phyloP scores from a whole-genome alignment of 192 early-diverging fungal species.

The Gonapodya sp. region DNA sequence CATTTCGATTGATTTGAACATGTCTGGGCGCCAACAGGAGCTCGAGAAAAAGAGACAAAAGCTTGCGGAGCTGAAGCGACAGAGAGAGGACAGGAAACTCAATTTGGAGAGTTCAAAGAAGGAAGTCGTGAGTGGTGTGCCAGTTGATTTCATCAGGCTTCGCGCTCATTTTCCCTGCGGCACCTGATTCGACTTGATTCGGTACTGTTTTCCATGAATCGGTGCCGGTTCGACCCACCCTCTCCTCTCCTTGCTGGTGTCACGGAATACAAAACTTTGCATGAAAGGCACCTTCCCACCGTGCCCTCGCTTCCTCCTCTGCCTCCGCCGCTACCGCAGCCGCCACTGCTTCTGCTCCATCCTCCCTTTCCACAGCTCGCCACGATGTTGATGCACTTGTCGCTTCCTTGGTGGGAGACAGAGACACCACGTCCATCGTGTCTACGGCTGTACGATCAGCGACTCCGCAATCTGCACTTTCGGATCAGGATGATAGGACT shows the following conservation, averaged over 20 bases:
- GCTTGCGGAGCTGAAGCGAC: conserved; percentile 76
- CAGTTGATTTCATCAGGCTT: background rate
- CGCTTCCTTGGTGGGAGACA: conserved; percentile 68
- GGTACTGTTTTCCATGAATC: background rate
- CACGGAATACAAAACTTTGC: too few species aligned
- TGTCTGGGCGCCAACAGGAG: conserved; percentile 27
- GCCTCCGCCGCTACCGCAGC: background rate
- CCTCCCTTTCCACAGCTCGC: conserved; percentile 26
- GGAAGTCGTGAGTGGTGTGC: conserved; percentile 12
- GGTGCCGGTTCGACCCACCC: conserved; percentile 7
- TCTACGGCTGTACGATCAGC: background rate
- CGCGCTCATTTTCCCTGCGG: background rate
- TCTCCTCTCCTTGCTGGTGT: conserved; percentile 11
- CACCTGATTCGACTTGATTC: background rate
- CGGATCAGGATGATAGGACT: conserved; percentile 37
- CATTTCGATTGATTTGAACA: background rate
- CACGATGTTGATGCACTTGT: conserved; percentile 82
- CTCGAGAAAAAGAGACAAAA: conserved; percentile 86
- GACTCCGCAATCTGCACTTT: conserved; percentile 21
- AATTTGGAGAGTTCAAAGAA: conserved; percentile 23
- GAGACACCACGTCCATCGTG: conserved; percentile 26
- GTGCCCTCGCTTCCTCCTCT: background rate
- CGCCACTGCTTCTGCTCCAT: background rate
- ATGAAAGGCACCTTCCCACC: too few species aligned
- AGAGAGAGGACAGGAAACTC: conserved; percentile 64